Percentiles rank a stretch among this genome's conserved stretches.
Conservation (phyloP, 1,284 basidiomycete genomes). For the Testicularia cyperi region DNA sequence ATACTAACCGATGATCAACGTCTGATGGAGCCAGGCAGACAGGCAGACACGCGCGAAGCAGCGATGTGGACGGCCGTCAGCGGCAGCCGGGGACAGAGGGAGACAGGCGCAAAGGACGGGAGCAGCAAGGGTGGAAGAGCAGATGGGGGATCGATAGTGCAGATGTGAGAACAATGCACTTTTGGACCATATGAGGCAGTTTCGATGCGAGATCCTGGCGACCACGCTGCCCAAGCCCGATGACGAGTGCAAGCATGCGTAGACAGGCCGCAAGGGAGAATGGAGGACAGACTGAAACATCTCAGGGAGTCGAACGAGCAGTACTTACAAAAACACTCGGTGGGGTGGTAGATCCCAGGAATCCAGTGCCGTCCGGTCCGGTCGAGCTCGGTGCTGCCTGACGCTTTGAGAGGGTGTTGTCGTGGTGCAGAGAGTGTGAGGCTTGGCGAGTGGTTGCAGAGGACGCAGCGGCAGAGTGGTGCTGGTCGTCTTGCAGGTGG, state of each 20-base stretch:
- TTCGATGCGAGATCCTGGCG: too few relatives aligned
- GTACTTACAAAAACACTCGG: constrained; percentile 52
- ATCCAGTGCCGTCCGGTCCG: too few relatives aligned
- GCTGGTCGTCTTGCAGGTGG: background rate
- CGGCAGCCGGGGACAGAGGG: too few relatives aligned
- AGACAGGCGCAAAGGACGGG: background rate
- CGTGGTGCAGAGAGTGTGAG: background rate
- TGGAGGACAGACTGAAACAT: too few relatives aligned
- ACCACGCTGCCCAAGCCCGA: too few relatives aligned
- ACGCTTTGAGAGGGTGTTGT: constrained; percentile 12
- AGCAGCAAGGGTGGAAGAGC: background rate
- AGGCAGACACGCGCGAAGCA: background rate
- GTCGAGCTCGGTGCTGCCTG: constrained; percentile 14
- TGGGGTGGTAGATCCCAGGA: constrained; percentile 28
- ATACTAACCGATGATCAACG: constrained; percentile 52
- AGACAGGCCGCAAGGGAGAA: too few relatives aligned
- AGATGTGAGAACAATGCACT: background rate
- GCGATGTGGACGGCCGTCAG: too few relatives aligned
- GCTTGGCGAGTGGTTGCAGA: background rate
- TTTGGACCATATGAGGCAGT: too few relatives aligned
- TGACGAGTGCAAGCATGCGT: too few relatives aligned
- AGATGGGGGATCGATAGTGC: background rate
- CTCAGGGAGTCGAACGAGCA: too few relatives aligned
- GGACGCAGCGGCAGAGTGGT: too few relatives aligned
- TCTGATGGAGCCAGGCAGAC: constrained; percentile 14